Evolutionary conservation across 2,329 filamentous ascomycete genomes (phyloP).

Genomic region (Metarhizium guizhouense): DNA sequence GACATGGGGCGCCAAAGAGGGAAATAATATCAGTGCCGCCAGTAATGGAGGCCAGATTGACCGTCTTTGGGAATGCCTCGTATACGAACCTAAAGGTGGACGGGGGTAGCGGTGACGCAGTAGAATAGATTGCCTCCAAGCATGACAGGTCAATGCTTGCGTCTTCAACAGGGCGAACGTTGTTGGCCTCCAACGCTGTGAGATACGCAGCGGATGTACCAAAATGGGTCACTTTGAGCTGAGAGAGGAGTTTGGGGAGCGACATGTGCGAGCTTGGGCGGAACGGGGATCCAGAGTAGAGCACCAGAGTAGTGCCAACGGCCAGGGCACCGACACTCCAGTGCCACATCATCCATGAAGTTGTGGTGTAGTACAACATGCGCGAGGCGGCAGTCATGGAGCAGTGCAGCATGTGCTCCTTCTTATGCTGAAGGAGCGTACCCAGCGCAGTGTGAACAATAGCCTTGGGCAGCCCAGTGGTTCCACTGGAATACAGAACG

Average conservation of each 20-base stretch:
- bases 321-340: constrained; percentile 86
- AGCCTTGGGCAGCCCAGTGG: constrained; percentile 79
- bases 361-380: constrained; percentile 90
- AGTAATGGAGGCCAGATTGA: constrained; percentile 89
- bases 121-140: constrained; percentile 84
- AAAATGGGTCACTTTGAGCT: constrained; percentile 80
- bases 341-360: constrained; percentile 99
- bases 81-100: constrained; percentile 92
- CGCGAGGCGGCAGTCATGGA: constrained; percentile 64
- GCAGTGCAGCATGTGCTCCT: constrained; percentile 84
- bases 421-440: constrained; percentile 92
- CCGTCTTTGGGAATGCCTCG: constrained; percentile 63
- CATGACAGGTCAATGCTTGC: constrained; percentile 47
- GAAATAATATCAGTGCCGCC: constrained; percentile 96
- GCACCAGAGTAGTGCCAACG: constrained; percentile 69
- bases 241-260: constrained; percentile 72
- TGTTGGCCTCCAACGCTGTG: constrained; percentile 76
- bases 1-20: constrained; percentile 80
- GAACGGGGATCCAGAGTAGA: constrained; percentile 93
- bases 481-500: constrained; percentile 88
- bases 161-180: constrained; percentile 47
- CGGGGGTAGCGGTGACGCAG: constrained; percentile 82
- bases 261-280: constrained; percentile 68
- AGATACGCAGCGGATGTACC: constrained; percentile 93
- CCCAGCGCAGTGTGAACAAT: constrained; percentile 89